A percentile compares a stretch with the other conserved stretches of the same genome.
These are phyloP conservation scores for Hypoxylon sp. DNA, from an alignment of 2,329 filamentous ascomycete species.

Conservation along the genomic window DNA sequence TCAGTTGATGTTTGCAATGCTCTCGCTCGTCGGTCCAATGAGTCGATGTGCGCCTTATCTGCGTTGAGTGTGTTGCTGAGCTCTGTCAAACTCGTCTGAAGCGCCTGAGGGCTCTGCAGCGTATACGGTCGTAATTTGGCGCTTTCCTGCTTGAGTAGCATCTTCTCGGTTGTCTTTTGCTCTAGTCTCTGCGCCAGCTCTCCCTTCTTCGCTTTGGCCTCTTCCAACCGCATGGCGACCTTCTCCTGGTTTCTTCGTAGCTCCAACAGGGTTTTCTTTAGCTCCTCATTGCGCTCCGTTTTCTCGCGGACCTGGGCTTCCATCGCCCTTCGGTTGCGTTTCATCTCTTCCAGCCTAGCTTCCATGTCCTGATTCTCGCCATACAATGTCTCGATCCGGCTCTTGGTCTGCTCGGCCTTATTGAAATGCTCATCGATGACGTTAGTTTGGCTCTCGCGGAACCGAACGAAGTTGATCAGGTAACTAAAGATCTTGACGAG, in stretches of 20 bases:
- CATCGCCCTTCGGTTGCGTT: constrained; percentile 81
- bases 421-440: constrained; percentile 96
- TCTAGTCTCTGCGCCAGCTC: constrained; percentile 79
- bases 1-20: constrained; percentile 93
- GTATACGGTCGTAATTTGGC: constrained; percentile 93
- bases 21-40: constrained; percentile 86
- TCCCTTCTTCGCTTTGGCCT: constrained; percentile 82
- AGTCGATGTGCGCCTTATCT: constrained; percentile 88
- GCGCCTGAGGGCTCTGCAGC: constrained; percentile 83
- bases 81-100: constrained; percentile 86
- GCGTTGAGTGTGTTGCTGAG: constrained; percentile 80
- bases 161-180: constrained; percentile 75
- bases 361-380: constrained; percentile 90
- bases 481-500: constrained; percentile 97
- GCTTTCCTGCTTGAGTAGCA: constrained; percentile 84
- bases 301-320: constrained; percentile 87
- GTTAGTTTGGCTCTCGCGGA: constrained; percentile 89
- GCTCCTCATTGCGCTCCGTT: constrained; percentile 84
- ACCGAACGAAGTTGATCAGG: constrained; percentile 98
- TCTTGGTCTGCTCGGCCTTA: constrained; percentile 86
- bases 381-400: constrained; percentile 87
- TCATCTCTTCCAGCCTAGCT: constrained; percentile 82
- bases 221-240: constrained; percentile 84
- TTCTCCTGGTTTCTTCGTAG: constrained; percentile 84
- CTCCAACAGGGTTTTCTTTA: constrained; percentile 85